Conservation (phyloP, 2,329 filamentous ascomycete species). For the Verticillium nubilum region DNA sequence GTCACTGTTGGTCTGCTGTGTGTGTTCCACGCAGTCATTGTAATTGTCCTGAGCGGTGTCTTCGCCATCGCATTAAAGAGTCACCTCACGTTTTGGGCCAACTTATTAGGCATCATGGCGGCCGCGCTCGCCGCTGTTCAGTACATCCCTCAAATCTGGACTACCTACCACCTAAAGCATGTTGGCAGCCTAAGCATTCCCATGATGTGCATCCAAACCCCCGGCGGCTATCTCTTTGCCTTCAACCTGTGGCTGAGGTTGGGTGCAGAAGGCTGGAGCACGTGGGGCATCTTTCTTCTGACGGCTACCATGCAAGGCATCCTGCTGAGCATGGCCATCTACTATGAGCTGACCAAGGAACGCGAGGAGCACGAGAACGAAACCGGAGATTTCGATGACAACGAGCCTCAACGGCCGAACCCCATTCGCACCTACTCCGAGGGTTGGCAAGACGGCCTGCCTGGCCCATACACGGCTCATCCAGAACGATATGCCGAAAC, state of each 20-base stretch:
- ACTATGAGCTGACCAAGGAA: constrained; percentile 56
- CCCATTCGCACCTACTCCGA: constrained; percentile 41
- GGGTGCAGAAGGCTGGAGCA: constrained; percentile 83
- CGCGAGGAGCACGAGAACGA: constrained; percentile 19
- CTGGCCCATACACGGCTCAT: constrained; percentile 45
- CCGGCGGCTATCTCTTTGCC: constrained; percentile 85
- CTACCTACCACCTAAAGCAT: constrained; percentile 78
- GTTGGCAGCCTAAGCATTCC: constrained; percentile 89
- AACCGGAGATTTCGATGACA: not conserved
- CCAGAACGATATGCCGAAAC: constrained; percentile 46
- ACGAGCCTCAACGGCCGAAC: constrained; percentile 24
- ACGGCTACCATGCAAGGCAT: constrained; percentile 81
- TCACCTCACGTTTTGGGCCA: constrained; percentile 73
- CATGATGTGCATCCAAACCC: constrained; percentile 98
- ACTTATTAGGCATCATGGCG: constrained; percentile 74
- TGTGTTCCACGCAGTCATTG: constrained; percentile 67
- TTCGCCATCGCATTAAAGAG: constrained; percentile 59
- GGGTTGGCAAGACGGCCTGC: constrained; percentile 44
- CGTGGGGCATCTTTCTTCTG: constrained; percentile 86
- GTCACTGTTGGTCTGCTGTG: constrained; percentile 68
- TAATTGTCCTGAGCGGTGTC: constrained; percentile 63
- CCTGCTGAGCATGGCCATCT: constrained; percentile 73
- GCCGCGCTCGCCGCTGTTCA: constrained; percentile 78
- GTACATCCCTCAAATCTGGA: constrained; percentile 93
- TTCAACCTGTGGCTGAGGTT: constrained; percentile 75